Conservation (phyloP, 345 rosid species). For the Gossypium turneri region DNA sequence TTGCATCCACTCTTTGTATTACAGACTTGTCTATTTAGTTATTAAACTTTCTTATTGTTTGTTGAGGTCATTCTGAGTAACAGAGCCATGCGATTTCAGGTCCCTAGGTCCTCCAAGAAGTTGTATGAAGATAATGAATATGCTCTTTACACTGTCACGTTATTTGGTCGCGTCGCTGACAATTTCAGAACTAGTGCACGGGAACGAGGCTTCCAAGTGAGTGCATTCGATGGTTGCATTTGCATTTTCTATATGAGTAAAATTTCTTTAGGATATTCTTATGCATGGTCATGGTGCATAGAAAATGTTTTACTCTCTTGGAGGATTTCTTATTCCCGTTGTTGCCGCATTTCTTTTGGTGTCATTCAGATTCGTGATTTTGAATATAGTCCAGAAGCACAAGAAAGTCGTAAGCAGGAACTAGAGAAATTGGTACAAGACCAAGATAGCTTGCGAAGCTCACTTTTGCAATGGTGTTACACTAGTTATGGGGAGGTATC, state of each 20-base stretch:
- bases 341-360: slow-evolving; percentile 4
- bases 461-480: slow-evolving; percentile 98
- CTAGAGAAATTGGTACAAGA: slow-evolving; percentile 66
- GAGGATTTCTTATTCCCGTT: slow-evolving; percentile 11
- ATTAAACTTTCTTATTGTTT: background rate
- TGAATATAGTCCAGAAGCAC: slow-evolving; percentile 84
- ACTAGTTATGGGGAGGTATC: slow-evolving; percentile 92
- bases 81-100: slow-evolving; percentile 43
- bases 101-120: slow-evolving; percentile 86
- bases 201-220: slow-evolving; percentile 88
- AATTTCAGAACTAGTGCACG: slow-evolving; percentile 75
- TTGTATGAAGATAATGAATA: slow-evolving; percentile 95
- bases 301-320: background rate
- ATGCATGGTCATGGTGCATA: background rate
- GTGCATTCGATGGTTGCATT: slow-evolving; percentile 22
- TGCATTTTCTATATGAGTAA: background rate
- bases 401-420: slow-evolving; percentile 79
- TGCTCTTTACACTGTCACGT: slow-evolving; percentile 85
- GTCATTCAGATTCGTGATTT: slow-evolving; percentile 77
- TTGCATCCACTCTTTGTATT: background rate
- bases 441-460: slow-evolving; percentile 74
- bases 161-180: slow-evolving; percentile 86
- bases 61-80: slow-evolving; percentile 5
- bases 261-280: background rate
- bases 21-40: background rate